Evolutionary conservation across 2,329 filamentous ascomycete species (phyloP).

Genomic region (Pezicula rhizophila): DNA sequence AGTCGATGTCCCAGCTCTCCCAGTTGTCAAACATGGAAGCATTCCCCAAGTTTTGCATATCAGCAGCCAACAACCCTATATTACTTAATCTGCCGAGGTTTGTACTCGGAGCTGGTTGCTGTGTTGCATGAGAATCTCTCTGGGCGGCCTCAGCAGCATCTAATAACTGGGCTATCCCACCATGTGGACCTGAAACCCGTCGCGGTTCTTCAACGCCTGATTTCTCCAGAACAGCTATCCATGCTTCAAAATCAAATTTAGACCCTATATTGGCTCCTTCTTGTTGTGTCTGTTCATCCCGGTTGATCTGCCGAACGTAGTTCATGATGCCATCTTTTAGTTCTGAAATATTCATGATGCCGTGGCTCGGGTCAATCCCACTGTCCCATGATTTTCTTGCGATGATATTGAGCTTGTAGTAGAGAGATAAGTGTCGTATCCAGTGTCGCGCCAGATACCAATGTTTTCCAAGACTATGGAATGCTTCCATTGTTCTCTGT

Average conservation of each 20-base stretch:
- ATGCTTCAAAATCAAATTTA: constrained; percentile 2
- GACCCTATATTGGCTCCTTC: not conserved
- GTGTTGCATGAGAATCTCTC: not conserved
- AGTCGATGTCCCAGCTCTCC: constrained; percentile 1
- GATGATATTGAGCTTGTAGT: not conserved
- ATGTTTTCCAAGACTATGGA: not conserved
- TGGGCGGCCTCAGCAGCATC: not conserved
- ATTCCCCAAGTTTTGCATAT: not conserved
- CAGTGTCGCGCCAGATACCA: constrained; percentile 1
- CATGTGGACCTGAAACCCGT: not conserved
- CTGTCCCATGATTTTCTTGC: not conserved
- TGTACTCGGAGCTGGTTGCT: not conserved
- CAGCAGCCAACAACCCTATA: not conserved
- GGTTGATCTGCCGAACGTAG: constrained; percentile 1
- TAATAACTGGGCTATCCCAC: not conserved
- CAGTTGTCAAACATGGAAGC: not conserved
- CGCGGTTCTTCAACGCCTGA: constrained; percentile 4
- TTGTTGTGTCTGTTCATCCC: not conserved
- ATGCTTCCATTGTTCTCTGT: not conserved
- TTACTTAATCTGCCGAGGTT: not conserved
- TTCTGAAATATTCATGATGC: not conserved
- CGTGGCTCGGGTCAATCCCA: not conserved
- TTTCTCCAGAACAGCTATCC: not conserved
- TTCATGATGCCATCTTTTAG: constrained; percentile 2
- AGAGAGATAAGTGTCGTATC: constrained; percentile 1